phyloP scores from a whole-genome alignment of 306 rosid genomes.

The Cotoneaster glaucophyllus region DNA sequence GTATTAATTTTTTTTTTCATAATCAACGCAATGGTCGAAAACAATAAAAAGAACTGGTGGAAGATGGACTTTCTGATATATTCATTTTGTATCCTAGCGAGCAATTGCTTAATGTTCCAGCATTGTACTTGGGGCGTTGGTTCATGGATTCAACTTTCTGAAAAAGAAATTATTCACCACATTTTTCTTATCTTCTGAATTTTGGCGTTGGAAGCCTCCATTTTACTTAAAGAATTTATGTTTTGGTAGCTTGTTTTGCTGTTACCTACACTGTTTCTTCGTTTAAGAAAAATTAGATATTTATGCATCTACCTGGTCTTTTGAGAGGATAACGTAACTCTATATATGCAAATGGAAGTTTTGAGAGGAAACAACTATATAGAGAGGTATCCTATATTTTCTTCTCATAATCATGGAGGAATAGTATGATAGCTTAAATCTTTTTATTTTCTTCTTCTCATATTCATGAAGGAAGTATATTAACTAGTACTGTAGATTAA shows the following conservation, averaged over 20 bases:
- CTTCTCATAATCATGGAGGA: not conserved
- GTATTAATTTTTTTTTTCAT: not conserved
- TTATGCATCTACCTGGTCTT: not conserved
- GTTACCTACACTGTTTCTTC: not conserved
- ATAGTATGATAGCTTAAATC: not conserved
- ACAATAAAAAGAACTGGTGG: not conserved
- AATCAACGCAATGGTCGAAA: not conserved
- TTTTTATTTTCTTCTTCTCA: not conserved
- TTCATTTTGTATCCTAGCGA: not conserved
- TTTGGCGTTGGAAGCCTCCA: not conserved
- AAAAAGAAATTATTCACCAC: not conserved
- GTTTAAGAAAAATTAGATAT: not conserved
- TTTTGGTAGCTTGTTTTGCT: not conserved
- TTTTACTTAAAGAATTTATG: not conserved
- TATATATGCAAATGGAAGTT: not conserved
- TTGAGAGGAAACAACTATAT: not conserved
- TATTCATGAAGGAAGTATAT: not conserved
- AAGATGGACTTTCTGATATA: not conserved
- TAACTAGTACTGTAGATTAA: not conserved
- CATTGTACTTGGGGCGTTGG: not conserved
- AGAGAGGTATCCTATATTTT: not conserved
- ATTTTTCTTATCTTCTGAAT: not conserved
- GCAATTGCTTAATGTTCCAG: not conserved
- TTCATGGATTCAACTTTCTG: not conserved
- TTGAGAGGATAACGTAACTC: not conserved